Evolutionary conservation across 2,329 filamentous ascomycete genomes (phyloP).

Genomic region (Neofusicoccum cordaticola): DNA sequence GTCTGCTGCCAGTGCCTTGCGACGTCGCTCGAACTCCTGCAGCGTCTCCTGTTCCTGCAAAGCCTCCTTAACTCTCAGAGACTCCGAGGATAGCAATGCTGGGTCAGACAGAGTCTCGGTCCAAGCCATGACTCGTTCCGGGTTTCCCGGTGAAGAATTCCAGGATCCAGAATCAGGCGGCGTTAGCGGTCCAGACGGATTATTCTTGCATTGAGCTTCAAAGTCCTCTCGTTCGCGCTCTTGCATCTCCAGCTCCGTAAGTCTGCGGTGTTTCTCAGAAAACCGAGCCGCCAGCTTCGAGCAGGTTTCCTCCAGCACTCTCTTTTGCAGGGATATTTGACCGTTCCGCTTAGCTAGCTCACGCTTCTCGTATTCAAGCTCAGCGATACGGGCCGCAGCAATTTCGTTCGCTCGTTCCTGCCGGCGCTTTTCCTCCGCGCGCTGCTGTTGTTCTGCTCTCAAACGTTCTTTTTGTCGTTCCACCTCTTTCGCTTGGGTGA

Average conservation of each 20-base stretch:
- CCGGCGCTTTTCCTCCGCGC: not conserved
- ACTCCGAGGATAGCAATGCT: not conserved
- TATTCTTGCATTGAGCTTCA: not conserved
- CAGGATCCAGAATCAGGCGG: not conserved
- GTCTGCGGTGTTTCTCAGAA: not conserved
- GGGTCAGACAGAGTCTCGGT: not conserved
- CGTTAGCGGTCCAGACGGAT: not conserved
- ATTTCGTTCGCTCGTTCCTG: constrained; percentile 1
- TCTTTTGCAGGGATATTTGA: not conserved
- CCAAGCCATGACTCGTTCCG: constrained; percentile 7
- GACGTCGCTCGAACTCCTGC: not conserved
- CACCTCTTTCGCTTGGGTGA: not conserved
- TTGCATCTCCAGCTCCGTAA: not conserved
- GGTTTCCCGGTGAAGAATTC: not conserved
- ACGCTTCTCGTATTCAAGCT: constrained; percentile 11
- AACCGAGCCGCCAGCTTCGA: not conserved
- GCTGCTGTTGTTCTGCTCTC: not conserved
- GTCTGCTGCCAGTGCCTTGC: not conserved
- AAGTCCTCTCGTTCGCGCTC: not conserved
- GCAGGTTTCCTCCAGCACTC: not conserved
- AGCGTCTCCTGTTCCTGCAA: not conserved
- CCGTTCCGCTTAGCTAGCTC: not conserved
- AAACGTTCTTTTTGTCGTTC: not conserved
- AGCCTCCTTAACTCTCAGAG: not conserved
- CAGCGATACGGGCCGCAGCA: not conserved